Evolutionary conservation across 2,329 filamentous ascomycete genomes (phyloP), one percentile per base, ranked within the genome.

Genomic region (Aspergillus sp.): DNA sequence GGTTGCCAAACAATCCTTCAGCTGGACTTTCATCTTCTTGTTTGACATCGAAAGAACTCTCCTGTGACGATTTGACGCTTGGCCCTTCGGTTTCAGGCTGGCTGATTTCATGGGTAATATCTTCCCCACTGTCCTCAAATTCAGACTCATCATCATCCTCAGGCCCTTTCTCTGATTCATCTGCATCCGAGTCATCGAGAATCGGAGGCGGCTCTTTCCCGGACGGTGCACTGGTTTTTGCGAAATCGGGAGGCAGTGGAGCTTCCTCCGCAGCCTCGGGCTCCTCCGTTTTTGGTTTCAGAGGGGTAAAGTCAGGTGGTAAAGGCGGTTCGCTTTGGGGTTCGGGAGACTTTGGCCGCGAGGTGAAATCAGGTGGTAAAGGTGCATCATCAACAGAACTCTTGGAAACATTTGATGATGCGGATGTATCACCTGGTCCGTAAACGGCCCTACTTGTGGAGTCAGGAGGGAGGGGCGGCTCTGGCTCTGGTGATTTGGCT

Each of bases 401-500:
- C 52, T 74, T 75, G 5, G 76, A 78, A 5, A 74, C 71, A 54
- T 74, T 73, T 3, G 76, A 78, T 8, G 78, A 80, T 8, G 73
- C 76, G 4, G 79, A 79, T n/a, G 78, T 80, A 58, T 81, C 79
- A 5, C 78, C 79, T 24, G 78, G 73, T 8, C 74, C 74, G 64
- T 80, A 81, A 12, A 64, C 71, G 39, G 70, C 72, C 64, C 75
- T 79, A 59, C 76, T 81, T n/a, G 76, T 78, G 5, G 79, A 62
- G 41, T 81, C 78, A 15, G 79, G 79, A 4, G 79, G 79, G 37
- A 81, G 66, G 9, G 79, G 79, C 9, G 70, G 59, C 39, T 70
- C 64, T 9, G 65, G 63, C 43, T 73, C 70, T 15, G 64, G 66
- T 33, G 68, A 64, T 19, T 62, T 64, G 49, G 75, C 72, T 56